A percentile compares a stretch with the other conserved stretches of the same genome.
Evolutionary conservation across 257 asterid species (phyloP).

Genomic region (Solanum arcanum): DNA sequence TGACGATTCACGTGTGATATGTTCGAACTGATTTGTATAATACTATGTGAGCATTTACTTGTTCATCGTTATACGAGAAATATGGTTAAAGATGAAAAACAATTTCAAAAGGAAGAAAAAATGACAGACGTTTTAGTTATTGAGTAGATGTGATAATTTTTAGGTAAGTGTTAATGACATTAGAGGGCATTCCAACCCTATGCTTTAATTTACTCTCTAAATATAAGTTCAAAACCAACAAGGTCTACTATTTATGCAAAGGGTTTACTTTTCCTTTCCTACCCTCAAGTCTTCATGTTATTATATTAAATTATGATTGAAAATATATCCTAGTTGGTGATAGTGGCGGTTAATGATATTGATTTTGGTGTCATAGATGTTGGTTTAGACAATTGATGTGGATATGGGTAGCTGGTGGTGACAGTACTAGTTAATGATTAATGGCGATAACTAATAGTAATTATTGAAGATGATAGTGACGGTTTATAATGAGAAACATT

Average conservation of each 20-base stretch:
- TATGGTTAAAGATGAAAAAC: not conserved
- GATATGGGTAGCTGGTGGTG: not conserved
- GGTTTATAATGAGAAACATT: not conserved
- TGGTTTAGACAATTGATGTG: not conserved
- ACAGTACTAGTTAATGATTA: too few species aligned
- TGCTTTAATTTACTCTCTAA: too few species aligned
- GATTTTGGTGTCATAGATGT: not conserved
- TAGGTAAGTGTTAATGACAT: not conserved
- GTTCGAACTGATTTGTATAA: not conserved
- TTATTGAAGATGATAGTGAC: too few species aligned
- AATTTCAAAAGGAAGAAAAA: not conserved
- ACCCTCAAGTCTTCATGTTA: not conserved
- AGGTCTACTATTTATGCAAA: not conserved
- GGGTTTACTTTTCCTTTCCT: not conserved
- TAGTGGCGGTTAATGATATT: accelerated
- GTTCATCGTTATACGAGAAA: too few species aligned
- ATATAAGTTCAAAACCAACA: not conserved
- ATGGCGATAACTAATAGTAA: not conserved
- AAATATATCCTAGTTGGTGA: not conserved
- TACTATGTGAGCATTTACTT: not conserved
- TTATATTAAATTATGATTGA: not conserved
- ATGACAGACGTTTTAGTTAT: not conserved
- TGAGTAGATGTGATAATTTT: not conserved
- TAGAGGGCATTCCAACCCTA: not conserved
- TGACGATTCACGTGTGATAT: not conserved